phyloP scores from a whole-genome alignment of 768 basidiomycete genomes.

The Suillus fuscotomentosus region DNA sequence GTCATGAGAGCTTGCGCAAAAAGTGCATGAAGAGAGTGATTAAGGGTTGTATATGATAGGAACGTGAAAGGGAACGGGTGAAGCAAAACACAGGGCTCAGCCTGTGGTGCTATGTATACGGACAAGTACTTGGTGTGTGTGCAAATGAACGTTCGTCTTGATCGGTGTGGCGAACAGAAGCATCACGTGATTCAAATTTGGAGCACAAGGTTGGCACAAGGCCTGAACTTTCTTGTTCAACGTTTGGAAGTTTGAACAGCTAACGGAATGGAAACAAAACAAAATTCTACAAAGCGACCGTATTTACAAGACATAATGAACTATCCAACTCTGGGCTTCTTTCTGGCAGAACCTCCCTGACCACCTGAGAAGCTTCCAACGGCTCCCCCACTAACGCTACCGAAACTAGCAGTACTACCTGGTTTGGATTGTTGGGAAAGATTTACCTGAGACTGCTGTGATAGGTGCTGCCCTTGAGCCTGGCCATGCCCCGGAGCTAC shows the following conservation, averaged over 20 bases:
- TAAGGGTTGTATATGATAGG: slow-evolving; percentile 8
- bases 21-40: slow-evolving; percentile 10
- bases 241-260: neutral
- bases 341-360: slow-evolving; percentile 44
- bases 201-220: slow-evolving; percentile 1
- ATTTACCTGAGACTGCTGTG: slow-evolving; percentile 25
- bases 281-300: neutral
- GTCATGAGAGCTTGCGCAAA: slow-evolving; percentile 4
- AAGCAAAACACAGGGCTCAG: slow-evolving; percentile 7
- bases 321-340: slow-evolving; percentile 59
- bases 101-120: neutral
- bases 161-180: neutral
- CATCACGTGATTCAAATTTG: neutral
- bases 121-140: neutral
- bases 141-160: slow-evolving; percentile 1
- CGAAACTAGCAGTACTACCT: slow-evolving; percentile 62
- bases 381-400: slow-evolving; percentile 50
- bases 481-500: slow-evolving; percentile 46
- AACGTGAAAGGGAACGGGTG: slow-evolving; percentile 4
- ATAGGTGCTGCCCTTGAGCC: slow-evolving; percentile 42
- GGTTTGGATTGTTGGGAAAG: slow-evolving; percentile 41
- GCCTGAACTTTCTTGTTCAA: neutral
- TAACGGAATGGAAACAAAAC: neutral
- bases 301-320: neutral
- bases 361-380: slow-evolving; percentile 27